Base-by-base conservation (phyloP, 2,329 filamentous ascomycete species). In the Laburnicola sp. region DNA sequence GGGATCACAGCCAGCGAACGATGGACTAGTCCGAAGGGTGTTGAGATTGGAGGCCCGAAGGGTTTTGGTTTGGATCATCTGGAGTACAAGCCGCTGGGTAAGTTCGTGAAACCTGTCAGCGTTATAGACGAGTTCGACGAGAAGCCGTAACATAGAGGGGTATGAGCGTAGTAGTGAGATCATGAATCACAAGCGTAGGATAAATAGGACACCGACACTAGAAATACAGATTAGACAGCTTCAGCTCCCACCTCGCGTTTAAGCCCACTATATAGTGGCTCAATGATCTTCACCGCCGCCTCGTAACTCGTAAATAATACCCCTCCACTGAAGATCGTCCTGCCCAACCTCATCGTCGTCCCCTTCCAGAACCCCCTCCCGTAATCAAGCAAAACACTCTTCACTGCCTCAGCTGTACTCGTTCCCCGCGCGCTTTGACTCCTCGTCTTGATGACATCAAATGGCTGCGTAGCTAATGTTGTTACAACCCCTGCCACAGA, bases 301-400 rank as follows among this genome's bases (percentile, higher is more conserved):
- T 86, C 84, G 62, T 86, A 86, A 2, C 81, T 79, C 2, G 82
- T 84, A 56, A 86, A 86, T 1, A 87, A 68, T 51, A 87, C 86
- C 11, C 85, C 85, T n/a, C 85, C 86, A 23, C 64, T 66, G 32
- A 71, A 57, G 0, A 68, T 59, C 31, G 69, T 40, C 37, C 68
- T 59, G 2, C 65, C 64, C 34, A 70, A 43, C 6, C 68, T 56
- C 57, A 65, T 64, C 0, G 63, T 66, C 30, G 64, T 68, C 0
- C 66, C 68, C 40, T 58, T 65, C 68, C 68, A 71, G 37, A 70
- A 65, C 0, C 56, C 63, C 3, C 53, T 54, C 2, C 68, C 68
- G 25, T 54, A 50, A n/a, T 64, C 50, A 10, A 48, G 52, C 49
- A 61, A 54, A 2, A 68, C 57, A 30, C 54, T 58, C 11, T 58